Evolutionary conservation across 768 basidiomycete genomes (phyloP).

Genomic region (Gymnopilus dilepis): DNA sequence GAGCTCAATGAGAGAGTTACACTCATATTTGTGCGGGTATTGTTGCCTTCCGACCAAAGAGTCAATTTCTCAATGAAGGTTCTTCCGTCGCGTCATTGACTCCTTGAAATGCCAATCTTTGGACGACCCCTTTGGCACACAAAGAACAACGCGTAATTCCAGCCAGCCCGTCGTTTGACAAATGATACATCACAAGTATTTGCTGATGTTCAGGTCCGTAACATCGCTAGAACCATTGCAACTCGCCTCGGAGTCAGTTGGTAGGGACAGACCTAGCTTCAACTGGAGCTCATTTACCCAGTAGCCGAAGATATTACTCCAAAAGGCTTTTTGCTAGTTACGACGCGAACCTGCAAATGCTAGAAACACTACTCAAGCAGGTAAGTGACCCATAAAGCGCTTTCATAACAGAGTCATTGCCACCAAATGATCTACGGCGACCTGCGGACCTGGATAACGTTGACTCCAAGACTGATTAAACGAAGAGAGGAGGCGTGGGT

Average conservation of each 20-base stretch:
- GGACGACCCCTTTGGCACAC: no score
- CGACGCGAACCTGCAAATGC: slow-evolving; percentile 1
- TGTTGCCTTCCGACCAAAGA: background rate
- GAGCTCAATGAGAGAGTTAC: background rate
- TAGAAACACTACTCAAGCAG: background rate
- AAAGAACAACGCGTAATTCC: no score
- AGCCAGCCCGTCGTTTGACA: no score
- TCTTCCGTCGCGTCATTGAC: no score
- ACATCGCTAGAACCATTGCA: background rate
- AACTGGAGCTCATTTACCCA: slow-evolving; percentile 1
- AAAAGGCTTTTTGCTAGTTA: background rate
- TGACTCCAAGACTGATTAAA: background rate
- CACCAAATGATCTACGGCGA: background rate
- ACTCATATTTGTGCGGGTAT: background rate
- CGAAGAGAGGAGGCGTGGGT: background rate
- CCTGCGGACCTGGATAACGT: background rate
- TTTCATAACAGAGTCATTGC: background rate
- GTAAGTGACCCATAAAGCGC: background rate
- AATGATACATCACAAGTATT: background rate
- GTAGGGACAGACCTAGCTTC: background rate
- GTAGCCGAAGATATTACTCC: background rate
- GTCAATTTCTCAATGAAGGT: no score
- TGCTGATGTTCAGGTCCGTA: background rate
- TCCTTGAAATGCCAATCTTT: no score
- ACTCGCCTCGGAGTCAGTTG: background rate